Evolutionary conservation across 2,329 filamentous ascomycete species (phyloP).

Genomic region (Botrytis medusae): DNA sequence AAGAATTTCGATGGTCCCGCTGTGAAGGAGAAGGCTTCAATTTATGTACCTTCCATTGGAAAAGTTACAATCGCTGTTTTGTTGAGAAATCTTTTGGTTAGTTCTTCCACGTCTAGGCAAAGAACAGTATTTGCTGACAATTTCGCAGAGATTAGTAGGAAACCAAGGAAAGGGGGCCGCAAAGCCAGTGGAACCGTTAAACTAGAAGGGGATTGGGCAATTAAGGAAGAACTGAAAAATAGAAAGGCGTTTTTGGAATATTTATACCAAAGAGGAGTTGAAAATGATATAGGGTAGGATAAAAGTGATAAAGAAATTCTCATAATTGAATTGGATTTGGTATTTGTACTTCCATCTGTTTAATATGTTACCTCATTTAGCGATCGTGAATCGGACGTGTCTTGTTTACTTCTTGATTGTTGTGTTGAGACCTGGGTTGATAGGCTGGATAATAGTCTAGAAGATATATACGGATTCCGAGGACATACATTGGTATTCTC

Average conservation of each 20-base stretch:
- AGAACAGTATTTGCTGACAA: background rate
- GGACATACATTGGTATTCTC: too few relatives aligned
- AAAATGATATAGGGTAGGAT: background rate
- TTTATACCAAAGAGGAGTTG: slow-evolving; percentile 17
- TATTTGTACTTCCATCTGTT: background rate
- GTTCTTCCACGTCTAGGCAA: background rate
- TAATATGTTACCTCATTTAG: background rate
- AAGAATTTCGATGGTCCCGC: slow-evolving; percentile 86
- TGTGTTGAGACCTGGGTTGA: background rate
- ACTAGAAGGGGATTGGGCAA: background rate
- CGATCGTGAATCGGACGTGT: background rate
- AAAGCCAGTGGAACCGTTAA: background rate
- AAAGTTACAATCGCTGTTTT: slow-evolving; percentile 96
- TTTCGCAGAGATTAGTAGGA: slow-evolving; percentile 13
- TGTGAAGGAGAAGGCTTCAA: slow-evolving; percentile 92
- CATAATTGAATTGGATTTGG: background rate
- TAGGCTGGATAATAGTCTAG: background rate
- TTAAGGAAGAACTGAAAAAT: background rate
- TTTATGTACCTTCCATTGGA: slow-evolving; percentile 95
- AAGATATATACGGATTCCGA: fast-evolving
- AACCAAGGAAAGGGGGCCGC: slow-evolving; percentile 13
- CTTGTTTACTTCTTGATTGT: background rate
- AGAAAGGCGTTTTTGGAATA: slow-evolving; percentile 1
- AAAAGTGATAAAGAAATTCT: background rate
- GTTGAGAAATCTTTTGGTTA: slow-evolving; percentile 73